Evolutionary conservation across 441 rosid species (phyloP), one percentile per base, ranked within the genome.

Genomic region (Erysimum pusillum): DNA sequence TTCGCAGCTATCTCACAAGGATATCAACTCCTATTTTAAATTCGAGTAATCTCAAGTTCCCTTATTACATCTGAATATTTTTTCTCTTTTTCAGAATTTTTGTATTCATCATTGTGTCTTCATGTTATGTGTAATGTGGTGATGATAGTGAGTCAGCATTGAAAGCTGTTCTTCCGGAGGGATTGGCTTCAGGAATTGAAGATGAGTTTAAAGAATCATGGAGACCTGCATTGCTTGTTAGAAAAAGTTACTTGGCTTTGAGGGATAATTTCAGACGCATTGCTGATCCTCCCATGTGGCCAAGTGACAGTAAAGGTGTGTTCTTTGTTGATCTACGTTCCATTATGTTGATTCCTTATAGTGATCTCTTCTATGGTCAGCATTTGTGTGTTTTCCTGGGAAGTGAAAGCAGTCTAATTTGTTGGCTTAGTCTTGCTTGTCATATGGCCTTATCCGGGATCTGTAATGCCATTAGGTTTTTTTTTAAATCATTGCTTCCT

Each of bases 261-360:
- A 97, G 99, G 13, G 98, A 93, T 82, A 88, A 96, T 82, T 93
- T 90, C 81, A 86, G 90, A 71, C 94, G 96, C 67, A 71, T 93
- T 54, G 97, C 88, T 81, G 97, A 95, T 86, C 94, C 98, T 67
- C 86, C 92, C 11, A 75, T 79, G 85, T 75, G 64, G 73, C 78
- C 89, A 15, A 83, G 72, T 83, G 73, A 68, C 39, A 61, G 74
- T 83, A 89, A 89, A 89, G 96, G 93, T 88, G 31, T 28, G 83
- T n/a, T 58, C 46, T 79, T 68, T 28, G 15, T 35, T 66, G 4
- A 62, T 31, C 1, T 74, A 22, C 20, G 13, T 52, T 3, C 17
- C 28, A 54, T 22, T 53, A 28, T 13, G 61, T 22, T 69, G 41
- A 35, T 15, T 32, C 38, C 46, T 8, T 2, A 34, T 44, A 20